Base-by-base conservation (phyloP, 768 basidiomycete genomes). In the Daedalea quercina region DNA sequence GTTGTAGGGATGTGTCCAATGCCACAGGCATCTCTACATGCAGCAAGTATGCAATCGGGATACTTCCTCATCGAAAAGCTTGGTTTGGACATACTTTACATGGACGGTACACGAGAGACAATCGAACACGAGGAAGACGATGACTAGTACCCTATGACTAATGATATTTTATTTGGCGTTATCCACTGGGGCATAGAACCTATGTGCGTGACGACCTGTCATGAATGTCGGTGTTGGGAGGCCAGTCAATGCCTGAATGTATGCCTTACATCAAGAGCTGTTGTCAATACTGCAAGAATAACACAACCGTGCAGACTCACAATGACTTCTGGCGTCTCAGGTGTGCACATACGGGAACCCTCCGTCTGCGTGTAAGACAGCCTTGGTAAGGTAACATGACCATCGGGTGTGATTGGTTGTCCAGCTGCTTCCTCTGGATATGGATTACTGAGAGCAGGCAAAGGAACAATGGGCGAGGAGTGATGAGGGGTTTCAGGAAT, bases 1-100 rank as follows among this genome's bases (percentile, higher is more conserved):
- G 55, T 59, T 6, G 56, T 61, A 1, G 57, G 55, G 1, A 55
- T 61, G 54, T 44, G 55, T 7, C 54, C 54, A 31, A 19, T 12
- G 9, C 19, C 35, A 17, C 22, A 3, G 44, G 6, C 23, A 15
- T 1, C 47, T 37, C n/a, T 37, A 49, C 12, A 26, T 40, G 20
- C 9, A 48, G 26, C 22, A 17, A 13, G n/a, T 13, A 31, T 44
- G n/a, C 13, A 48, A 34, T 2, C 50, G 47, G 35, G 43, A 44
- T 45, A 42, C n/a, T 54, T 13, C 43, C 34, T 40, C 4, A 15
- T 40, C 2, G 54, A 54, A n/a, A 54, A 54, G 24, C 35, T 54
- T 4, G 52, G 52, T 1, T 26, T 47, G 19, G 43, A 54, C 25
- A 26, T 44, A 28, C 17, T 24, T 8, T 26, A 35, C 31, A 26